phyloP scores from a whole-genome alignment of 495 filamentous ascomycete genomes.

The Rhizodiscina lignyota region DNA sequence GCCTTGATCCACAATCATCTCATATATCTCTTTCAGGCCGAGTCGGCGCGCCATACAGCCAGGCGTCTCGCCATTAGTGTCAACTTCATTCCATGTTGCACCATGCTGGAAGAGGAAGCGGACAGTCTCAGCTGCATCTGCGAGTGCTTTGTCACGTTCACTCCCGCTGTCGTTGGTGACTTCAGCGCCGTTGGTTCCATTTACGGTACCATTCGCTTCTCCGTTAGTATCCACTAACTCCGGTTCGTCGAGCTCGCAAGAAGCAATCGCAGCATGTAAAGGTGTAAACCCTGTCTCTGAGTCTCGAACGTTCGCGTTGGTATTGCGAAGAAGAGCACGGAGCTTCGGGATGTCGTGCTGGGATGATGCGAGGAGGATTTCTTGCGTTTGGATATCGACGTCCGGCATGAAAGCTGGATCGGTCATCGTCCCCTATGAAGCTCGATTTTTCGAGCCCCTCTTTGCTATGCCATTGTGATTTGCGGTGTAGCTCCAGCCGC shows the following conservation, averaged over 20 bases:
- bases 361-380: conserved; percentile 62
- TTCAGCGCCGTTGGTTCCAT: neutral
- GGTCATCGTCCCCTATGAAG: no score
- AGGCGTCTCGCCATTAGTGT: conserved; percentile 72
- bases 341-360: conserved; percentile 63
- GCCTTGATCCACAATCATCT: conserved; percentile 76
- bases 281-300: conserved; percentile 72
- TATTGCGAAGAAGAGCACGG: conserved; percentile 49
- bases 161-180: neutral
- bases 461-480: no score
- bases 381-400: conserved; percentile 16
- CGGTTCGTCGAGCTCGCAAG: conserved; percentile 40
- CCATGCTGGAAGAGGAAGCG: conserved; percentile 67
- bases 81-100: conserved; percentile 94
- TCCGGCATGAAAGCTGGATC: no score
- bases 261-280: conserved; percentile 77
- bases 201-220: conserved; percentile 4
- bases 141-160: conserved; percentile 9
- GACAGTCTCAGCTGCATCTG: conserved; percentile 45
- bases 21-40: conserved; percentile 57
- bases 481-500: no score
- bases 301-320: conserved; percentile 62
- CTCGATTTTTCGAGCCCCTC: no score
- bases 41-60: conserved; percentile 70
- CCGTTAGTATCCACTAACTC: conserved; percentile 8